These are phyloP conservation scores for Globisporangium perplexum DNA, from an alignment of 352 stramenopile genomes.

Conservation along the genomic window DNA sequence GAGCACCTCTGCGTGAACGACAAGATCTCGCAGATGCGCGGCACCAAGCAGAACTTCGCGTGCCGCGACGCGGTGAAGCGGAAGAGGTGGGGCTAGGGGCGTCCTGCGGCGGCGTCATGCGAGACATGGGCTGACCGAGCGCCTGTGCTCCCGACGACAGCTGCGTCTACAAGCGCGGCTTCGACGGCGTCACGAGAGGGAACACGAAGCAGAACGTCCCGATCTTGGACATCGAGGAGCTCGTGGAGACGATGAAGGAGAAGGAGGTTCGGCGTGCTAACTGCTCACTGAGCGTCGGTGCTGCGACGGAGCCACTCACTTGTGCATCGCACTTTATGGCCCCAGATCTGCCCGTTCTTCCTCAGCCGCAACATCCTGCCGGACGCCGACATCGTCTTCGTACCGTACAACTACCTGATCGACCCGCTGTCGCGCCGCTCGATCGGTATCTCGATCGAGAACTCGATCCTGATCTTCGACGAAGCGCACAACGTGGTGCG, in stretches of 20 bases:
- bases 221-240: conserved; percentile 99
- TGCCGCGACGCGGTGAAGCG: conserved; percentile 85
- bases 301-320: neutral
- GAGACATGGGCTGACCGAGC: too few species aligned
- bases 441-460: conserved; percentile 93
- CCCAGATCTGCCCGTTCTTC: conserved; percentile 98
- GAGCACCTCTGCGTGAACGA: conserved; percentile 98
- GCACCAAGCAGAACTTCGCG: conserved; percentile 82
- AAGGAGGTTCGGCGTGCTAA: conserved; percentile 33
- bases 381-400: conserved; percentile 95
- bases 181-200: conserved; percentile 52
- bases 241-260: conserved; percentile 86
- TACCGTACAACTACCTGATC: conserved; percentile 99
- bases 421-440: conserved; percentile 88
- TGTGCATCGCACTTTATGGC: too few species aligned
- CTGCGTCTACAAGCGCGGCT: conserved; percentile 73
- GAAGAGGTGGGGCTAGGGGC: conserved; percentile 85
- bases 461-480: conserved; percentile 98
- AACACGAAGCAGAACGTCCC: conserved; percentile 45
- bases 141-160: too few species aligned
- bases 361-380: conserved; percentile 87
- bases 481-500: conserved; percentile 99
- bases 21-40: conserved; percentile 85
- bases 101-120: too few species aligned
- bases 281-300: neutral